phyloP scores from a whole-genome alignment of 1,284 basidiomycete species.

The Ustilago bromivora region DNA sequence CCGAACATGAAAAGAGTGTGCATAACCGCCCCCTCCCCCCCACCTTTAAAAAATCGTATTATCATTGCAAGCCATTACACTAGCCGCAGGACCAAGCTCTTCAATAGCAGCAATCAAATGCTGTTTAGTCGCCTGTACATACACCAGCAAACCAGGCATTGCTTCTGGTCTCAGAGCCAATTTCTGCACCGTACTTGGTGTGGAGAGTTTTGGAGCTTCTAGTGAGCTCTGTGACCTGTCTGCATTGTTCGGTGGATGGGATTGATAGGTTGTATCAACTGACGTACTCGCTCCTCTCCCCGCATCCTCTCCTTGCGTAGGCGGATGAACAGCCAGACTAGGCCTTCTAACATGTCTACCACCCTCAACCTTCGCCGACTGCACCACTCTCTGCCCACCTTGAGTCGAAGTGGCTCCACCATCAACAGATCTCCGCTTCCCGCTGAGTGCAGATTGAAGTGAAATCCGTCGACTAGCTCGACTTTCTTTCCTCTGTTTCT shows the following conservation, averaged over 20 bases:
- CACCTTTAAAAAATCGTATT: background rate
- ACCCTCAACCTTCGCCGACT: background rate
- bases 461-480: slow-evolving; percentile 16
- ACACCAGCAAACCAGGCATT: slow-evolving; percentile 54
- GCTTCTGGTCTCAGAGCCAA: slow-evolving; percentile 55
- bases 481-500: background rate
- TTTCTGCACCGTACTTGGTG: slow-evolving; percentile 31
- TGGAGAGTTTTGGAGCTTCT: background rate
- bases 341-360: background rate
- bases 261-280: slow-evolving; percentile 13
- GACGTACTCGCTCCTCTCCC: background rate
- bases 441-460: slow-evolving; percentile 16
- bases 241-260: background rate
- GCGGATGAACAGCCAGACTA: background rate
- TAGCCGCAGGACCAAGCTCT: slow-evolving; percentile 9
- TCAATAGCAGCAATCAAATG: slow-evolving; percentile 48
- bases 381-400: background rate
- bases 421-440: slow-evolving; percentile 20
- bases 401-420: background rate
- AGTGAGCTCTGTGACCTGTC: slow-evolving; percentile 15
- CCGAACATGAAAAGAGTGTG: no score
- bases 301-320: background rate
- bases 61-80: background rate
- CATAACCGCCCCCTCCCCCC: no score
- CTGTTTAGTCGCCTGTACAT: slow-evolving; percentile 53